A percentile compares a stretch with the other conserved stretches of the same genome.
Conservation (phyloP, 192 early-diverging fungal genomes). For the Podochytrium sp. region DNA sequence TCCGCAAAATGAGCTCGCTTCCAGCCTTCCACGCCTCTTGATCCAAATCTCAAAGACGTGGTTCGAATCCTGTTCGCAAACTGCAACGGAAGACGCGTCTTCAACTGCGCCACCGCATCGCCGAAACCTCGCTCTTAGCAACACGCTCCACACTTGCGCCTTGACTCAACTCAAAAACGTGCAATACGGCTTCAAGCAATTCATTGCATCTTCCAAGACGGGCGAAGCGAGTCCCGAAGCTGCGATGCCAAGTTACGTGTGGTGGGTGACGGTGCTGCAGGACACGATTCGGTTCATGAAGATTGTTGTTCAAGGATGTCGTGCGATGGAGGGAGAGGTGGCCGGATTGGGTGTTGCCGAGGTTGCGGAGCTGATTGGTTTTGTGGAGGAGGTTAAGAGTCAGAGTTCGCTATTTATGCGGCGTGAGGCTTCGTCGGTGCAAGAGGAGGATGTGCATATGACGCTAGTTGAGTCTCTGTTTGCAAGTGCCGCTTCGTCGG, state of each 20-base stretch:
- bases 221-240: background rate
- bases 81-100: background rate
- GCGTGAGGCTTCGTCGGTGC: too few species aligned
- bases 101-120: background rate
- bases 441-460: background rate
- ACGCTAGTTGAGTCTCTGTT: background rate
- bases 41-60: conserved; percentile 5
- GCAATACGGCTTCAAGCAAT: background rate
- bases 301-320: background rate
- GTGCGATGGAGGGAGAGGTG: background rate
- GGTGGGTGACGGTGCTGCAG: conserved; percentile 2
- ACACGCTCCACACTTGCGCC: background rate
- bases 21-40: conserved; percentile 24
- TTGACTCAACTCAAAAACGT: background rate
- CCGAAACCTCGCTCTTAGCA: background rate
- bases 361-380: background rate
- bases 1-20: conserved; percentile 26
- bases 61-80: background rate
- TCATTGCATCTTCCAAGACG: background rate
- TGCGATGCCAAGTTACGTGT: background rate
- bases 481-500: background rate
- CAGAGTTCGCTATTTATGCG: background rate
- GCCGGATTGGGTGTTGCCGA: background rate
- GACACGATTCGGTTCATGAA: background rate
- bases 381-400: background rate